phyloP scores from a whole-genome alignment of 1,284 basidiomycete genomes.

The Cryptococcus maquisensis region DNA sequence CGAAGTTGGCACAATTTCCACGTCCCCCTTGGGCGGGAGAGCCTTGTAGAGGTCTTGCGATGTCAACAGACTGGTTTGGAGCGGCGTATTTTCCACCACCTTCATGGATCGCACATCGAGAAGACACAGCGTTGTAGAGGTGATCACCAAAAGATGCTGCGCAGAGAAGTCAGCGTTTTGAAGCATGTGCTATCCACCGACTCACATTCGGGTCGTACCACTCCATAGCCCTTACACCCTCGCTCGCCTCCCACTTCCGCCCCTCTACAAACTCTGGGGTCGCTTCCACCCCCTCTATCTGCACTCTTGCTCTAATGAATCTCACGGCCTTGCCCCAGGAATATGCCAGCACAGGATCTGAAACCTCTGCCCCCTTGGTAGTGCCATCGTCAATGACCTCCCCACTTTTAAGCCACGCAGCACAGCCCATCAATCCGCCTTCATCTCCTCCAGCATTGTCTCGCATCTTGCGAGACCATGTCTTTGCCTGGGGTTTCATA shows the following conservation, averaged over 20 bases:
- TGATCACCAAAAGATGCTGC: conserved; percentile 55
- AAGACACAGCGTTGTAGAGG: conserved; percentile 60
- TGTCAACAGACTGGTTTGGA: conserved; percentile 39
- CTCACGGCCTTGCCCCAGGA: conserved; percentile 70
- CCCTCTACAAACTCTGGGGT: conserved; percentile 43
- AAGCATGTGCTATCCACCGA: conserved; percentile 57
- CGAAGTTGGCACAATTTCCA: conserved; percentile 7
- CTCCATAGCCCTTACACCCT: conserved; percentile 47
- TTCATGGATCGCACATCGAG: conserved; percentile 58
- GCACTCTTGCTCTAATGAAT: conserved; percentile 58
- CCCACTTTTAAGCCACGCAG: conserved; percentile 68
- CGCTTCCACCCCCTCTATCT: background rate
- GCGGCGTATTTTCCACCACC: conserved; percentile 39
- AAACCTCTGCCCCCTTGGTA: background rate
- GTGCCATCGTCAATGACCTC: conserved; percentile 9
- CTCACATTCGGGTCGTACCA: conserved; percentile 52
- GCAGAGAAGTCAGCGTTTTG: conserved; percentile 60
- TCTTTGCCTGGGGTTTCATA: conserved; percentile 83
- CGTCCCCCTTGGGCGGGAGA: background rate
- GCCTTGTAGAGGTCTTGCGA: conserved; percentile 35
- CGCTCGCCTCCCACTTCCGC: conserved; percentile 39
- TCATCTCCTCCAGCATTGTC: conserved; percentile 48
- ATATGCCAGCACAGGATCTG: conserved; percentile 69
- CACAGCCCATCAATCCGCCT: conserved; percentile 56
- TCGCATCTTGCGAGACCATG: conserved; percentile 82